A percentile compares a stretch with the other conserved stretches of the same genome.
phyloP scores from a whole-genome alignment of 2,329 filamentous ascomycete species.

The Periconia macrospinosa region DNA sequence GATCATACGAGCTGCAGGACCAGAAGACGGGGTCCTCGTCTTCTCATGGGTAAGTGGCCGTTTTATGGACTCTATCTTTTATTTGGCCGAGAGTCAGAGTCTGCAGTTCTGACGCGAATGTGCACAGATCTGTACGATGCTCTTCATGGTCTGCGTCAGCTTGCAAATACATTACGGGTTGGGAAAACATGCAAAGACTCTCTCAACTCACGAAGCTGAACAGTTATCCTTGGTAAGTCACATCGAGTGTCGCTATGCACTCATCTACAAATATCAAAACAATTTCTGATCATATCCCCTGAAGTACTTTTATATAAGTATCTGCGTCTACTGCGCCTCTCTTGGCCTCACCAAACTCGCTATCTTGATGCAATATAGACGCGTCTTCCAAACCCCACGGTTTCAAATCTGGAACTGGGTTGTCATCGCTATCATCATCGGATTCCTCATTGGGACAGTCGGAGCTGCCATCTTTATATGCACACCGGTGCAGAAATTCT shows the following conservation, averaged over 20 bases:
- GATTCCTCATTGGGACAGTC: slow-evolving; percentile 30
- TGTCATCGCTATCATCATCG: slow-evolving; percentile 25
- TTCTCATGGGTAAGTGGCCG: slow-evolving; percentile 17
- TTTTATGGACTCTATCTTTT: too few species aligned
- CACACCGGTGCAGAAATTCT: slow-evolving; percentile 31
- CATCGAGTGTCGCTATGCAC: background rate
- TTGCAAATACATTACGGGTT: slow-evolving; percentile 5
- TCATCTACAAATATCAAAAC: too few species aligned
- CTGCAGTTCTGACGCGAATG: background rate
- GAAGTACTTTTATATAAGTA: slow-evolving; percentile 11
- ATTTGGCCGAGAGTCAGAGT: background rate
- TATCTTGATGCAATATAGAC: slow-evolving; percentile 38
- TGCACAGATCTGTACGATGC: slow-evolving; percentile 4
- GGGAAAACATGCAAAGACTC: slow-evolving; percentile 1
- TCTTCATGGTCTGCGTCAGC: slow-evolving; percentile 8
- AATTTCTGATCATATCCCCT: too few species aligned
- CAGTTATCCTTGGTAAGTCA: background rate
- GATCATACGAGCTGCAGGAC: slow-evolving; percentile 10
- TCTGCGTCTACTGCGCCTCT: slow-evolving; percentile 13
- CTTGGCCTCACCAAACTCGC: slow-evolving; percentile 34
- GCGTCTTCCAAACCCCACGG: slow-evolving; percentile 30
- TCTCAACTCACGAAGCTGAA: background rate
- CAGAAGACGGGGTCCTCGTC: slow-evolving; percentile 8
- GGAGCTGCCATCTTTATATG: slow-evolving; percentile 33
- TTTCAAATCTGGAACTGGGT: slow-evolving; percentile 26